Evolutionary conservation across 352 stramenopile genomes (phyloP), one percentile per base, ranked within the genome.

Genomic region (Phytophthora litchii): DNA sequence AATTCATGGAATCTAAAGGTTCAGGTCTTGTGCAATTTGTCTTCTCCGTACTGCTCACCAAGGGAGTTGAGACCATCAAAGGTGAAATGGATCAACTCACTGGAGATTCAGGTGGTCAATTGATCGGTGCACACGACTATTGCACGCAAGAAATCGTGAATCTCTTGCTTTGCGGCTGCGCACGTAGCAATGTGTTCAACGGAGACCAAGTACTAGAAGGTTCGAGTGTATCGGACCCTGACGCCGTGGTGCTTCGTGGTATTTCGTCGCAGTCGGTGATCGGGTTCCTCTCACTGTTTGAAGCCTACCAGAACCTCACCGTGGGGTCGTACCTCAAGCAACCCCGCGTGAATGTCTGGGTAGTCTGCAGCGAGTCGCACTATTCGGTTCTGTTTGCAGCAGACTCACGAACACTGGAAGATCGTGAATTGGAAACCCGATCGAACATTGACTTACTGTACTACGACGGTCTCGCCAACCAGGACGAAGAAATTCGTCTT

Each of bases 61-160:
- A 90, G 19, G 79, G 81, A 9, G 48, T 81, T 0, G 66, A 74
- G 3, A 60, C 38, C 8, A 88, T 94, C 36, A 68, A 75, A 32
- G 57, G 49, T 35, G 93, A 98, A 56, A 97, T 98, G 83, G 94
- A 98, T 48, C 57, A 80, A 4, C 51, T 83, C 14, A 83, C 77
- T 32, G 76, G 78, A 37, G 72, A 79, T 19, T 52, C 61, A 5
- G 72, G 67, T 19, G 71, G 76, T 3, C 79, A 85, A 53, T 71
- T 97, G 36, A 92, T 97, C 34, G 90, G 90, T 11, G 69, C 64
- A 0, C 89, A 96, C 55, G 86, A 95, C 54, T 97, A 97, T 42
- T 95, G 88, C 50, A 94, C 85, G 0, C 94, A 99, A 55, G 97
- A 99, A 65, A 78, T 99, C 20, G 97, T 99, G 7, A 99, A 99